Conservation (phyloP, 495 filamentous ascomycete species). For the Penicillium turbatum region DNA sequence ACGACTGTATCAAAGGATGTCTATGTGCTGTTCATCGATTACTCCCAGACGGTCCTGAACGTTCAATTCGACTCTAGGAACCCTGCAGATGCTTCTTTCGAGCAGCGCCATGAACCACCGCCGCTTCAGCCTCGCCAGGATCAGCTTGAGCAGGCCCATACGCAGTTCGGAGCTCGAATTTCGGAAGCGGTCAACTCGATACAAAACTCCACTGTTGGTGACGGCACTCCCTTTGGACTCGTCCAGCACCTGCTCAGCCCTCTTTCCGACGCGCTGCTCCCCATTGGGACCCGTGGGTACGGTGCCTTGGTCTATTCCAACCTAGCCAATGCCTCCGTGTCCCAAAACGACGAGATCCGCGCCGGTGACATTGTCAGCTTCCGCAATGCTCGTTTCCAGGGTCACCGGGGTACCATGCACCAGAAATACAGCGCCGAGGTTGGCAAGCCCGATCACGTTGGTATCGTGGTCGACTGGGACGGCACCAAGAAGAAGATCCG, state of each 20-base stretch:
- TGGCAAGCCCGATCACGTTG: constrained; percentile 90
- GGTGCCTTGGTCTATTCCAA: constrained; percentile 92
- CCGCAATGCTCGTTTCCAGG: constrained; percentile 91
- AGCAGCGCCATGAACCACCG: constrained; percentile 84
- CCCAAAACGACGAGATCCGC: constrained; percentile 90
- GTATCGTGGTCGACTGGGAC: constrained; percentile 97
- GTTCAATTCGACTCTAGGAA: constrained; percentile 75
- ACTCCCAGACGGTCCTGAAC: constrained; percentile 88
- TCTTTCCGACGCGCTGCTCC: constrained; percentile 67
- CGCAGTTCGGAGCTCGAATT: constrained; percentile 70
- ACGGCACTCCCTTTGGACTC: constrained; percentile 73
- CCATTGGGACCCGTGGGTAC: constrained; percentile 81
- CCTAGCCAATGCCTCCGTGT: constrained; percentile 84
- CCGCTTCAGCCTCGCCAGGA: constrained; percentile 86
- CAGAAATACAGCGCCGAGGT: constrained; percentile 88
- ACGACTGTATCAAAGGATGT: constrained; percentile 70
- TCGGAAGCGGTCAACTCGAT: constrained; percentile 60
- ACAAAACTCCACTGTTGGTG: constrained; percentile 75
- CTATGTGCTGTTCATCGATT: constrained; percentile 86
- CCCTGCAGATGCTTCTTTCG: constrained; percentile 63
- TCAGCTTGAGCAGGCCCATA: constrained; percentile 80
- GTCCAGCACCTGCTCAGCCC: constrained; percentile 73
- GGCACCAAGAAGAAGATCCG: constrained; percentile 97
- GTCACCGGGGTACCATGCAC: constrained; percentile 91
- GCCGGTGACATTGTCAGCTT: constrained; percentile 91